Evolutionary conservation across 441 rosid genomes (phyloP), one percentile per base, ranked within the genome.

Genomic region (Euphorbia corollata): DNA sequence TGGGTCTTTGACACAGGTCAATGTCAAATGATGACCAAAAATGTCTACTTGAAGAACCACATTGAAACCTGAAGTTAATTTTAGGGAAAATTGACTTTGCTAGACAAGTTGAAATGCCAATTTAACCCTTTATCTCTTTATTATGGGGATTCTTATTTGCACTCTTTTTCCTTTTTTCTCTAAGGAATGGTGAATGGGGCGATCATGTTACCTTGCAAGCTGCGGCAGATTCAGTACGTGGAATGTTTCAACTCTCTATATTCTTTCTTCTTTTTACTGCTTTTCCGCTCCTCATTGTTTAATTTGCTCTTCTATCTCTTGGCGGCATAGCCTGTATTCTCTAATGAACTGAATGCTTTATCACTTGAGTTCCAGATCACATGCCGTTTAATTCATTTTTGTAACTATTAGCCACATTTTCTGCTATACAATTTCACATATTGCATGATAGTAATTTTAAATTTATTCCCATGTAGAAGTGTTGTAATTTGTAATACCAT

Each of bases 161-260:
- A 22, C 50, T 57, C 20, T 58, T 54, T 19, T 12, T 32, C 23
- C 16, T 23, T 5, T 11, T 23, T 12, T 55, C 11, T 64, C 18
- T 27, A 71, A 91, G 98, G 82, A 72, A 65, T n/a, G 90, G 96
- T 54, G 96, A 87, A 74, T 93, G 96, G 95, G 97, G 97, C 0
- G 99, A 93, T 79, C 97, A 93, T 56, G 88, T 93, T 24, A 85
- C 97, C 18, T 74, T 93, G 82, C 97, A 91, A 67, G 99, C 97
- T 61, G 99, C 99, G 57, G 87, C 97, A 55, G 96, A 91, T 76
- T 73, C 67, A 64, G 97, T 93, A 85, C 38, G 75, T 51, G 24
- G 34, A 63, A 34, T 30, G 19, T 61, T 5, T n/a, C 8, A 20
- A 36, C 54, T 18, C 56, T 59, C 19, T 34, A 43, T 27, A 61